Evolutionary conservation across 164 flowering plant species (phyloP).

Genomic region (Berberis vulgaris): DNA sequence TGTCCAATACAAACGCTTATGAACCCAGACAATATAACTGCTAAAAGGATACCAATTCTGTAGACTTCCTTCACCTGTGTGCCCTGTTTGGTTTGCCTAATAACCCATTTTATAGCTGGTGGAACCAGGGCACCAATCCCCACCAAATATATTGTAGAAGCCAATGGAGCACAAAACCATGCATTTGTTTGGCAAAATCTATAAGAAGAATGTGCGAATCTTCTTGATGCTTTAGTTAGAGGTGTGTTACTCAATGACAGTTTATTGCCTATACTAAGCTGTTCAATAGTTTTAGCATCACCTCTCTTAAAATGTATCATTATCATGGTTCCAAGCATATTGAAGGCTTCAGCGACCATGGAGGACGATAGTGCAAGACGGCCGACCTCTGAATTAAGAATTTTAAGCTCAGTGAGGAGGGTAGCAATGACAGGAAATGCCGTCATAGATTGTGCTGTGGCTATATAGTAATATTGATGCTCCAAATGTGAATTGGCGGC

Average conservation of each 20-base stretch:
- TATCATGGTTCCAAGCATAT: not conserved
- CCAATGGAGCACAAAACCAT: not conserved
- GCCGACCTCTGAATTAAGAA: constrained; percentile 41
- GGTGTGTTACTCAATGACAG: too few relatives aligned
- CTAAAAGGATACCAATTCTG: constrained; percentile 5
- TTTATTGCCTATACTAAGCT: too few relatives aligned
- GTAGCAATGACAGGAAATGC: constrained; percentile 25
- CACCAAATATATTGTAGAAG: not conserved
- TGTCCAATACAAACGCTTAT: constrained; percentile 9
- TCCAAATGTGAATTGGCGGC: too few relatives aligned
- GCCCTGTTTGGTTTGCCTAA: constrained; percentile 11
- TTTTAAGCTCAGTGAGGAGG: constrained; percentile 31
- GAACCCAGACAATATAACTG: constrained; percentile 10
- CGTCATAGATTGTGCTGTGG: constrained; percentile 9
- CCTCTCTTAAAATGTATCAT: not conserved
- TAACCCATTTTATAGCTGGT: constrained; percentile 14
- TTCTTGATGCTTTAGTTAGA: too few relatives aligned
- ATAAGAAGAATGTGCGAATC: too few relatives aligned
- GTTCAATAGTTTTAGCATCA: not conserved
- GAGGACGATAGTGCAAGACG: constrained; percentile 27
- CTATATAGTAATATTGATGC: not conserved
- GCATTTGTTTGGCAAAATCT: too few relatives aligned
- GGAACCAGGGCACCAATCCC: constrained; percentile 10
- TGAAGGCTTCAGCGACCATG: not conserved
- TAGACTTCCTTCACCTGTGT: constrained; percentile 7